Base-by-base conservation (phyloP, 257 asterid species). In the Lycium barbarum region DNA sequence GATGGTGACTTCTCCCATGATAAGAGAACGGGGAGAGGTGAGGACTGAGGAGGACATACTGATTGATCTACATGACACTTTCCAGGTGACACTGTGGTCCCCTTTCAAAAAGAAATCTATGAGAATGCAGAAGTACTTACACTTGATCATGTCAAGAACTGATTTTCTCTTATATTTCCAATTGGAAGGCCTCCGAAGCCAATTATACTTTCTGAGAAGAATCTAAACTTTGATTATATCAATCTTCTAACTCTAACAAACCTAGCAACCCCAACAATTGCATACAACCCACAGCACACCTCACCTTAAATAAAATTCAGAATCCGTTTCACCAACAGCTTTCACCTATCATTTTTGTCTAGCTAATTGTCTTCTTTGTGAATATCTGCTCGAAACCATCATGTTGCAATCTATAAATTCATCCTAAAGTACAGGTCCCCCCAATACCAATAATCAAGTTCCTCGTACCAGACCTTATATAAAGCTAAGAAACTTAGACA, bases 401-500 rank as follows among this genome's bases (percentile, higher is more conserved):
- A 51, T 26, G 9, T 74, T 13, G 81, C 7, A 36, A 51, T 76
- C 55, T 51, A 76, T 76, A 45, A 36, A 76, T 49, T 76, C 81
- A 74, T 74, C 81, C 20, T 12, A 7, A 49, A 49, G 13, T 53
- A 14, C 63, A 53, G 65, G 47, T 53, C 47, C 82, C 47, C 51
- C 63, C 26, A 78, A 51, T 78, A 51, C 82, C 40, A 78, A 9
- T 26, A 78, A 78, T 53, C 82, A 78, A 26, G 33, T 9, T 53
- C 82, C 82, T 20, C 33, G 82, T 78, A 78, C 26, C 82, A 76
- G 26, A 76, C 26, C 47, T 51, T 76, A 51, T 53, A 76, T 53
- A 53, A 26, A 26, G 22, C 33, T 78, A 78, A 78, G 65, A 78
- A 76, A 53, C 65, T 53, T 33, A 53, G 49, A 49, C 33, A 33